Evolutionary conservation across 1,284 basidiomycete species (phyloP), one percentile per base, ranked within the genome.

Genomic region (Malassezia japonica): DNA sequence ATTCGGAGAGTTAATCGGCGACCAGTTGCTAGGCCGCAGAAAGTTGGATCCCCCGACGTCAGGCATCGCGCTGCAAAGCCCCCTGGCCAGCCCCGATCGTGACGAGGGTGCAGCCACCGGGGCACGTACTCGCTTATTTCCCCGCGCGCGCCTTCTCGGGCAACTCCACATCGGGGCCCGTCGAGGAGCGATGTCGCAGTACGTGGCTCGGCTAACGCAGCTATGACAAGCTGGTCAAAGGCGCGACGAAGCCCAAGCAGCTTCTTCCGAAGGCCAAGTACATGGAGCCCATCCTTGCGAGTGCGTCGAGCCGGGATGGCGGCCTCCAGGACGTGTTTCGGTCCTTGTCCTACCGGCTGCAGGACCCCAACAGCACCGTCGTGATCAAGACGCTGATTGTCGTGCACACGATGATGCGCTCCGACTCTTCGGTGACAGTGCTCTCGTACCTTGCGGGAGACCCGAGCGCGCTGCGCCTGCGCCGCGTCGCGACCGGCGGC

Each of bases 381-480:
- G 90, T 89, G 15, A 94, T 96, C 82, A 98, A 98, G 70, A 87
- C 90, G 0, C 78, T 98, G 62, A 83, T 98, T 65, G 87, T 94
- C 6, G 77, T 96, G 18, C 92, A 99, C 73, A 89, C 84, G 27
- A 86, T 98, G 83, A 86, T 98, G 68, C 82, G 91, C 25, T 87
- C 88, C 55, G 91, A 90, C 15, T 81, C 86, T 12, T 90, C 91
- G 13, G 89, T 95, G 76, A 86, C 88, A 63, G 82, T 96, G 6
- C 81, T 96, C 28, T 78, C 80, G 10, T 84, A 87, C 70, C 79
- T 95, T 16, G 83, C 86, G 4, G 49, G 56, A 9, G 65, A 69
- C 16, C 42, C 50, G 27, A 87, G 92, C 62, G 78, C 86, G 13
- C 76, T 96, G 36, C 81, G 82, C 48, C 77, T 95, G 44, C 79